Conservation (phyloP, 1,139 yeast species). For the Arxiozyma heterogenica region DNA sequence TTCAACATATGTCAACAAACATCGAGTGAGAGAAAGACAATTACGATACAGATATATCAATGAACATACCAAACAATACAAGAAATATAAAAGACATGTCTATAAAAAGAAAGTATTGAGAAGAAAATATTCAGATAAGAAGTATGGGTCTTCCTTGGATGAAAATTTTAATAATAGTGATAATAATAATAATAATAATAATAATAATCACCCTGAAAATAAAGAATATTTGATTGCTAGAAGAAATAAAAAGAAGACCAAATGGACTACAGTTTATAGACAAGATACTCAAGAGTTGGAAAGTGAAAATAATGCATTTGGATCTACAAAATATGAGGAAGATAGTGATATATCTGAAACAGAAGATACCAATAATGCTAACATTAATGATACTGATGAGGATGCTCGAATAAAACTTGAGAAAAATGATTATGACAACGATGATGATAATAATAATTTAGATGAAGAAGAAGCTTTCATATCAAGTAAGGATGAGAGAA, state of each 20-base stretch:
- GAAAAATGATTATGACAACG: background rate
- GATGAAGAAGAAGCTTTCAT: background rate
- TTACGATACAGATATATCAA: conserved; percentile 25
- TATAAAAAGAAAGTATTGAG: background rate
- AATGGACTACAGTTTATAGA: background rate
- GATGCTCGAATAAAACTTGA: background rate
- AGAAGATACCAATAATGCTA: background rate
- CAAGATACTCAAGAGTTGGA: conserved; percentile 2
- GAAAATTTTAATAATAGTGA: conserved; percentile 12
- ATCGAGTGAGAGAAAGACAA: conserved; percentile 18
- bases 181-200: conserved; percentile 8
- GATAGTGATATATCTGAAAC: background rate
- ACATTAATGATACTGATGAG: conserved; percentile 1
- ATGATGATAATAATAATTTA: background rate
- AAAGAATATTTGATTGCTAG: background rate
- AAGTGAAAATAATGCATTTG: background rate
- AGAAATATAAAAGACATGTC: conserved; percentile 5
- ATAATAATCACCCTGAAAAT: conserved; percentile 3
- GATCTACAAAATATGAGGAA: background rate
- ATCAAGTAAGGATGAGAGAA: conserved; percentile 17
- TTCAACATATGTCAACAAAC: conserved; percentile 8
- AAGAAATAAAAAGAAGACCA: conserved; percentile 3
- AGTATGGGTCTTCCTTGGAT: conserved; percentile 16
- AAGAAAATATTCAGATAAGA: background rate
- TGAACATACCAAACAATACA: conserved; percentile 14